A percentile compares a stretch with the other conserved stretches of the same genome.
These are phyloP conservation scores for Phylloporus scabripes DNA, from an alignment of 768 basidiomycete genomes.

Conservation along the genomic window DNA sequence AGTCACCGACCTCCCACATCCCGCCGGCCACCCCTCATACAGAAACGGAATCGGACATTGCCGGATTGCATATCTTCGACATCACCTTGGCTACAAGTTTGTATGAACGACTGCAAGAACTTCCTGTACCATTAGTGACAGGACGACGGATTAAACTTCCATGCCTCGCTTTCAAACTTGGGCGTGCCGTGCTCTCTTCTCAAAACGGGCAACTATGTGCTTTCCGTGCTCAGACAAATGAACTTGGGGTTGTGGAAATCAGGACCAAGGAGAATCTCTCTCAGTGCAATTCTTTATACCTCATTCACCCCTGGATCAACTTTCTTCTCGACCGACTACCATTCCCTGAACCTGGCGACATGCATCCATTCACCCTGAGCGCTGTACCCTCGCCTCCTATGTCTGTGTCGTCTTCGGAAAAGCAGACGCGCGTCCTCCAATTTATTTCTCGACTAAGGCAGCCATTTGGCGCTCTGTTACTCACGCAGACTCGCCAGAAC, in stretches of 20 bases:
- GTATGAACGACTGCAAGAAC: constrained; percentile 1
- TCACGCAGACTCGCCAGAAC: not conserved
- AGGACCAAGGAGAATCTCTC: constrained; percentile 5
- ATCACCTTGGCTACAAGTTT: not conserved
- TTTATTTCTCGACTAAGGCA: not conserved
- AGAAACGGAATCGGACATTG: not conserved
- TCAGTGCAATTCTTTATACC: not conserved
- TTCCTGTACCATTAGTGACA: not conserved
- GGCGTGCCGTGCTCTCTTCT: not conserved
- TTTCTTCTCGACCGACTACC: constrained; percentile 5
- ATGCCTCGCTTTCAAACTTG: constrained; percentile 6
- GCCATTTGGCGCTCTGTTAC: not conserved
- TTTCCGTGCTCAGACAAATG: not conserved
- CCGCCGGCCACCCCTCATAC: not conserved
- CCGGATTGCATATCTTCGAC: not conserved
- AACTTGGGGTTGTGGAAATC: constrained; percentile 9
- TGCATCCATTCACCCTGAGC: not conserved
- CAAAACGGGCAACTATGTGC: not conserved
- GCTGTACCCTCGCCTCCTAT: not conserved
- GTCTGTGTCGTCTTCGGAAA: not conserved
- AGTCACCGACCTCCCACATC: not conserved
- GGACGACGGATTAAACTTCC: constrained; percentile 7
- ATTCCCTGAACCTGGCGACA: not conserved
- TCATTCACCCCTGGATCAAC: constrained; percentile 12
- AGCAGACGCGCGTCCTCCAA: not conserved